Evolutionary conservation across 106 monocot genomes (phyloP), one percentile per base, ranked within the genome.

Genomic region (Triglochin maritima): DNA sequence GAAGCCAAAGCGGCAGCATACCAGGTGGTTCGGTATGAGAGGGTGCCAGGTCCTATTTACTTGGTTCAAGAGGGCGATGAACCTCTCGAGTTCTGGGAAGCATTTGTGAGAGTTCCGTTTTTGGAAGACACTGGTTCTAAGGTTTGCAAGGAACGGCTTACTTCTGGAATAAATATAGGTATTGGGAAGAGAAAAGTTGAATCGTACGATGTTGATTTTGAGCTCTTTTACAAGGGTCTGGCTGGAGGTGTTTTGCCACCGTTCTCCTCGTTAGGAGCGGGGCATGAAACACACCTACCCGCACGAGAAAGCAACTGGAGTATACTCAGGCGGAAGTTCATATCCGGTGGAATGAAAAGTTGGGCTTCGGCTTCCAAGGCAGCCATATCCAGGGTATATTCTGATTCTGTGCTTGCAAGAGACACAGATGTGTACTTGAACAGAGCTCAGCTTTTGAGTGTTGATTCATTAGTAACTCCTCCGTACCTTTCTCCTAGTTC

Each of bases 291-390:
- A 15, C 88, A 69, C 29, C 76, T 98, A 49, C 96, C 96, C 14
- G 79, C 88, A 6, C 88, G 96, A 76, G 96, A 98, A 69, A 98
- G 83, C 56, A 86, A 81, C 70, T 98, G 96, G 96, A 98, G 96
- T 75, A 56, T 84, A 44, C 65, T 92, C 49, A 79, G 91, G 59
- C 76, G 86, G 44, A 98, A 91, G 72, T 91, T 86, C 61, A 71
- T 83, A 17, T 82, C 82, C 11, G 69, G 82, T 17, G 77, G 70
- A 9, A 60, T 57, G 50, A 77, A 77, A 50, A 64, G 47, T 0
- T 70, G 64, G 70, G 77, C 65, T 4, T 70, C 77, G 6, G 64
- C 64, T 54, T 77, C 77, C 56, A 77, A 49, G 57, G 63, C 70
- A 4, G 59, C 78, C 2, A 58, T 87, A 15, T 68, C 63, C 17